Percentiles rank a stretch among this genome's conserved stretches.
Conservation (phyloP, 306 rosid genomes). For the Bauhinia variegata region DNA sequence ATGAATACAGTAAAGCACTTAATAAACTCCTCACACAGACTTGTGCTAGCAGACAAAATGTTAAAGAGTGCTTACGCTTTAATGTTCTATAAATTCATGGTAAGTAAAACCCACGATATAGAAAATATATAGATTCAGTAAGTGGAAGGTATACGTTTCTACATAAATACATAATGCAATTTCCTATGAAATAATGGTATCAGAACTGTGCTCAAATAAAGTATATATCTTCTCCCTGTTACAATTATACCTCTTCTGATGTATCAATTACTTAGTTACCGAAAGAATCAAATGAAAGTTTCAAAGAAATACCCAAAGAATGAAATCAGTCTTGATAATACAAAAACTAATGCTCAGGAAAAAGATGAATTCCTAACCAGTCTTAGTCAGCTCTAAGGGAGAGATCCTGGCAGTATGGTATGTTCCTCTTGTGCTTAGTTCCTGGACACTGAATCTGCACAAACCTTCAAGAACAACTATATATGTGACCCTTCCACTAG, state of each 20-base stretch:
- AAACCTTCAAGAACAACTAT: constrained; percentile 95
- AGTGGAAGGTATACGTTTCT: constrained; percentile 19
- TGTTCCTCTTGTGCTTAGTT: constrained; percentile 92
- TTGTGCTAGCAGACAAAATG: constrained; percentile 19
- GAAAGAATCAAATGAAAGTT: constrained; percentile 8
- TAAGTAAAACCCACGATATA: constrained; percentile 19
- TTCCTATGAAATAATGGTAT: too few relatives aligned
- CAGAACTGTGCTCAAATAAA: constrained; percentile 14
- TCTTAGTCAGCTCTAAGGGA: constrained; percentile 85
- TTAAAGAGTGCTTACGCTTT: constrained; percentile 22
- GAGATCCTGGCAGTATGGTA: constrained; percentile 89
- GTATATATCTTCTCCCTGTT: too few relatives aligned
- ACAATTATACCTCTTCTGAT: constrained; percentile 7
- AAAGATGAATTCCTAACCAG: constrained; percentile 52
- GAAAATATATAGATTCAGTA: constrained; percentile 15
- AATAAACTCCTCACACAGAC: constrained; percentile 20
- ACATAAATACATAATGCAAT: too few relatives aligned
- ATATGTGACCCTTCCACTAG: constrained; percentile 98
- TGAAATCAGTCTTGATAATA: constrained; percentile 6
- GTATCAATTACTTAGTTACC: constrained; percentile 11
- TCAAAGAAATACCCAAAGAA: constrained; percentile 8
- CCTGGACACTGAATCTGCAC: constrained; percentile 92
- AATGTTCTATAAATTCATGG: constrained; percentile 12
- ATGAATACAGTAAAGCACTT: too few relatives aligned
- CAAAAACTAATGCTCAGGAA: constrained; percentile 15